These are phyloP conservation scores for Tolypocladium album DNA, from an alignment of 2,329 filamentous ascomycete species.

Conservation along the genomic window DNA sequence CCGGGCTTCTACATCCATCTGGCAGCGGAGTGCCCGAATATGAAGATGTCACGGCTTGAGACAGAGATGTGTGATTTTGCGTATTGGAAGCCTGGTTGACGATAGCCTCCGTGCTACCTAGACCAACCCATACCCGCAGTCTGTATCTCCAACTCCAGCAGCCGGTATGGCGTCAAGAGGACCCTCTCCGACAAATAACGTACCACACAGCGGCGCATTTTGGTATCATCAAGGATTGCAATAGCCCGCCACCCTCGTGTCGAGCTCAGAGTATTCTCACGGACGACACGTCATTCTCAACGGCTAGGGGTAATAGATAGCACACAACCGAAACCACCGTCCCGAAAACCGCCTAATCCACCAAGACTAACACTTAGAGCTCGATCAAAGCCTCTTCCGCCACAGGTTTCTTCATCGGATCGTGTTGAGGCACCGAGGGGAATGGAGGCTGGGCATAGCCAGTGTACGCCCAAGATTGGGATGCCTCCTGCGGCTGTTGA, in stretches of 20 bases:
- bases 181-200: not conserved
- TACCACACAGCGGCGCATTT: not conserved
- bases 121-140: not conserved
- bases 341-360: not conserved
- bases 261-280: not conserved
- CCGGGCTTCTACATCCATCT: not conserved
- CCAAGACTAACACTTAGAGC: conserved; percentile 31
- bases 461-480: conserved; percentile 32
- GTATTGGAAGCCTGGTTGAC: not conserved
- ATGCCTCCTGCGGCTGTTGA: conserved; percentile 20
- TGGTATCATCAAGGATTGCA: not conserved
- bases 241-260: not conserved
- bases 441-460: conserved; percentile 52
- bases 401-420: conserved; percentile 31
- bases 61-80: not conserved
- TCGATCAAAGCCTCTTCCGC: conserved; percentile 76
- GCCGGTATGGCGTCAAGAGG: not conserved
- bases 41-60: not conserved
- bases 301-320: not conserved
- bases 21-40: not conserved
- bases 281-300: not conserved
- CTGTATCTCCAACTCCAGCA: not conserved
- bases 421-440: conserved; percentile 45
- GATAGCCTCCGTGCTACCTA: not conserved
- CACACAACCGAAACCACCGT: not conserved